Base-by-base conservation (phyloP, 106 monocot species). In the Acanthochlamys bracteata region DNA sequence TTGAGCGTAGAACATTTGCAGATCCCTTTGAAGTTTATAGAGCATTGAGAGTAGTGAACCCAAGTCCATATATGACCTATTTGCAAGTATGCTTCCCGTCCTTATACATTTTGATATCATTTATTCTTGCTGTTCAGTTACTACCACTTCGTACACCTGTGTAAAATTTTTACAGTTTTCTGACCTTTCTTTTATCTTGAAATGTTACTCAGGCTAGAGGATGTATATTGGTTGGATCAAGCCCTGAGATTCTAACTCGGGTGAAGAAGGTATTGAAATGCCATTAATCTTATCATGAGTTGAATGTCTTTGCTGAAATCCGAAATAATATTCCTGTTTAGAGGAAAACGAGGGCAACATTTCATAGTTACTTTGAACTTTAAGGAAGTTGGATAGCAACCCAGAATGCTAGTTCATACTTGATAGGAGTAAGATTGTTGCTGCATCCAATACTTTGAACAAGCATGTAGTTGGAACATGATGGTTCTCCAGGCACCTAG, bases 11-110 rank as follows among this genome's bases (percentile, higher is more conserved):
- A 13, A 98, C 96, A 63, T 88, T 83, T 76, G 88, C 91, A 53
- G 88, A 91, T 60, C 96, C 91, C 46, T 98, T 98, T 79, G 96
- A 98, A 76, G 83, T 98, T 22, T 98, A 98, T 47, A 84, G 96
- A 73, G 76, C 96, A 69, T 72, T 98, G 33, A 78, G 96, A 66
- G 75, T 92, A 40, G 96, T 98, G 57, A 98, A 98, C 77, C 96
- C 96, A 60, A 98, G 96, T 70, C 96, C 96, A 14, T 85, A 98
- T 75, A 91, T 98, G 91, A 67, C 83, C 33, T 98, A 98, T 60
- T 73, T 98, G 47, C 96, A 98, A 76, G 95, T 90, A 16, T 25
- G 25, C 33, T 33, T 33, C 33, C 33, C 33, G 4, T 33, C 33
- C 33, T 33, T 33, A 33, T 33, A 33, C 33, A 33, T 33, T 33